These are phyloP conservation scores for Claviceps lovelessii DNA, from an alignment of 2,329 filamentous ascomycete species.

Conservation along the genomic window DNA sequence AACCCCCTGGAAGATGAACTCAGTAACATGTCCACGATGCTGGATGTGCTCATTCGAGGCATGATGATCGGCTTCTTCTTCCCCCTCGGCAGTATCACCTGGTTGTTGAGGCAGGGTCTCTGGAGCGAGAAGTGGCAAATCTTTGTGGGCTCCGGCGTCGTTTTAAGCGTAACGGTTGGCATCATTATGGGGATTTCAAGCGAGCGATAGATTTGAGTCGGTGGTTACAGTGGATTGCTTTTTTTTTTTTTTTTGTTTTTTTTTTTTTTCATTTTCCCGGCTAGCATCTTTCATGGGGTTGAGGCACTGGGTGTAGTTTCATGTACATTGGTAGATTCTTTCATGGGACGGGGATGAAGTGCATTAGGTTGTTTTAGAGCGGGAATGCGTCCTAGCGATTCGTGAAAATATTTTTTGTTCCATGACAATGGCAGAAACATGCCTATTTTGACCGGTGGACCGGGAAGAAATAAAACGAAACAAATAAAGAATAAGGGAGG, in stretches of 20 bases:
- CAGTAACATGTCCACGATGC: constrained; percentile 36
- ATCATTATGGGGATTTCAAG: constrained; percentile 39
- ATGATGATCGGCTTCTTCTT: constrained; percentile 91
- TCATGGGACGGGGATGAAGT: no score
- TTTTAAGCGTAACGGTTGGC: constrained; percentile 66
- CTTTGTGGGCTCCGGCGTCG: constrained; percentile 71
- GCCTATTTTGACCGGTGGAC: no score
- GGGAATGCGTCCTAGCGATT: no score
- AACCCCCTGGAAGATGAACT: constrained; percentile 29
- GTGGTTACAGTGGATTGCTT: background rate
- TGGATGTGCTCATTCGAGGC: constrained; percentile 79
- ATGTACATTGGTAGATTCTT: no score
- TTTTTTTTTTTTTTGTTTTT: background rate
- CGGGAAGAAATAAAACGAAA: no score
- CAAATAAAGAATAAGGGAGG: no score
- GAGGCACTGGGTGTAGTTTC: no score
- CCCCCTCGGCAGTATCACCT: constrained; percentile 73
- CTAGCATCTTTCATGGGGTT: no score
- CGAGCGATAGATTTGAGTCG: constrained; percentile 11
- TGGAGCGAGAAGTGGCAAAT: constrained; percentile 75
- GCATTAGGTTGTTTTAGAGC: no score
- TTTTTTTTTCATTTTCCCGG: background rate
- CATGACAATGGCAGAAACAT: no score
- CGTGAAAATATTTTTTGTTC: no score
- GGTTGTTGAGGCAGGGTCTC: constrained; percentile 73